Evolutionary conservation across 202 grass and related monocot genomes (phyloP).

Genomic region (Panicum hallii): DNA sequence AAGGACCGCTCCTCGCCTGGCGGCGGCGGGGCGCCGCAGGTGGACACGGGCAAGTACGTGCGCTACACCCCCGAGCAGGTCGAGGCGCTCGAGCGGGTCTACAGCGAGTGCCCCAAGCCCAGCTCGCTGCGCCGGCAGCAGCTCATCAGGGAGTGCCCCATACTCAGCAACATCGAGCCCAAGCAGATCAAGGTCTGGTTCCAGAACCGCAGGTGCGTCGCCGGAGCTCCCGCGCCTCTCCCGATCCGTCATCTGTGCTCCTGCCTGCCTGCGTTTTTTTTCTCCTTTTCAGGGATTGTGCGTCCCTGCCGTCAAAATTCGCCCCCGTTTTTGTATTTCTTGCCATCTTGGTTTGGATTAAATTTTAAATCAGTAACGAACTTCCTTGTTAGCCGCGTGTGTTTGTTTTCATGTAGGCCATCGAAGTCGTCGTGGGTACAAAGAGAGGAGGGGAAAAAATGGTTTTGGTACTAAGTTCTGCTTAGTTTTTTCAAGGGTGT

Average conservation of each 20-base stretch:
- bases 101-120: constrained; percentile 97
- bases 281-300: not conserved
- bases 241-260: constrained; percentile 24
- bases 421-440: not conserved
- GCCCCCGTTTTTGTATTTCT: not conserved
- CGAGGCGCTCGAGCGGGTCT: constrained; percentile 93
- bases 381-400: not conserved
- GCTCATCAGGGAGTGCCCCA: constrained; percentile 87
- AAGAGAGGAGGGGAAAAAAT: not conserved
- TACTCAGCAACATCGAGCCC: constrained; percentile 89
- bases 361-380: not conserved
- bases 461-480: constrained; percentile 1
- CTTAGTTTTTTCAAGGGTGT: not conserved
- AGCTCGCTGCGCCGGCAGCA: constrained; percentile 92
- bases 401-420: not conserved
- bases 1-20: constrained; percentile 54
- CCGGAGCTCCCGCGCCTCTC: not conserved
- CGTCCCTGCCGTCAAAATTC: constrained; percentile 15
- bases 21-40: constrained; percentile 60
- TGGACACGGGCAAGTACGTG: constrained; percentile 93
- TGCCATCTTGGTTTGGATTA: not conserved
- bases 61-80: constrained; percentile 99
- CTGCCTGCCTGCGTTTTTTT: not conserved
- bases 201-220: constrained; percentile 87
- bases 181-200: constrained; percentile 99